Evolutionary conservation across 345 rosid genomes (phyloP).

Genomic region (Camelina sativa): DNA sequence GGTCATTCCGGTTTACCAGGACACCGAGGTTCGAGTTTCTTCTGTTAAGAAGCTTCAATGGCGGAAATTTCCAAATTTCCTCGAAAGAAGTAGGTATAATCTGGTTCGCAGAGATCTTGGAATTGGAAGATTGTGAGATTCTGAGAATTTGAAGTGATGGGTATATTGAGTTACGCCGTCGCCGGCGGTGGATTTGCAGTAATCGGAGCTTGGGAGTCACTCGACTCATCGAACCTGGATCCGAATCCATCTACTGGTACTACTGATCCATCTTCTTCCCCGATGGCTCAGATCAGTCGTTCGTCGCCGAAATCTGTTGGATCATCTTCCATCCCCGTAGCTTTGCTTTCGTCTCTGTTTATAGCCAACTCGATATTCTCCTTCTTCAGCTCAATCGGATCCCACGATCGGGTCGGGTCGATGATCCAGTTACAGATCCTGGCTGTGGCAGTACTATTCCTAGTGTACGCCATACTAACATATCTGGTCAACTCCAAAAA

Average conservation of each 20-base stretch:
- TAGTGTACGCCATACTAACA: slow-evolving; percentile 64
- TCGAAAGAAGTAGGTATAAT: slow-evolving; percentile 12
- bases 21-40: not conserved
- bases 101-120: slow-evolving; percentile 3
- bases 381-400: slow-evolving; percentile 54
- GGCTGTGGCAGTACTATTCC: slow-evolving; percentile 60
- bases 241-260: slow-evolving; percentile 23
- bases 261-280: slow-evolving; percentile 35
- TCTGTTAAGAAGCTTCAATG: slow-evolving; percentile 18
- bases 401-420: slow-evolving; percentile 67
- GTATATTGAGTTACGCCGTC: slow-evolving; percentile 52
- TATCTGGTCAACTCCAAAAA: slow-evolving; percentile 42
- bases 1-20: slow-evolving; percentile 21
- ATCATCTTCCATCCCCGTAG: slow-evolving; percentile 28
- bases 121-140: slow-evolving; percentile 4
- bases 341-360: slow-evolving; percentile 58
- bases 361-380: slow-evolving; percentile 62
- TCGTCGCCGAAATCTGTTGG: slow-evolving; percentile 31
- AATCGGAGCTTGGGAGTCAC: slow-evolving; percentile 64
- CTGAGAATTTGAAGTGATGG: slow-evolving; percentile 45
- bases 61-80: slow-evolving; percentile 25
- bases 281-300: slow-evolving; percentile 40
- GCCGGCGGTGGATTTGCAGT: slow-evolving; percentile 70
- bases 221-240: slow-evolving; percentile 46
- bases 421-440: slow-evolving; percentile 71